Evolutionary conservation across 2,329 filamentous ascomycete genomes (phyloP).

Genomic region (Ophiostoma ulmi): DNA sequence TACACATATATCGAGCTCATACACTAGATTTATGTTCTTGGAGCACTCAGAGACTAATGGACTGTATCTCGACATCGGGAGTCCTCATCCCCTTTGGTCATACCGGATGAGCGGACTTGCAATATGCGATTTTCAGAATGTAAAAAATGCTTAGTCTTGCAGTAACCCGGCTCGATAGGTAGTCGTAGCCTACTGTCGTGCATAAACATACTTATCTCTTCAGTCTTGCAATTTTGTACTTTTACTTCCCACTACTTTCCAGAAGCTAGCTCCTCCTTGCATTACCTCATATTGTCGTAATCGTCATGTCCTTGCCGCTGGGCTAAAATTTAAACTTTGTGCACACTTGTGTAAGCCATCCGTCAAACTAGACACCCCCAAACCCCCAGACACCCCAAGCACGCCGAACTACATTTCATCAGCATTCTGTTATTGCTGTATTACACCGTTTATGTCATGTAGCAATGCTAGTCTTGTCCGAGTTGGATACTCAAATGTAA

Average conservation of each 20-base stretch:
- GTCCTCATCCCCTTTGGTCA: neutral
- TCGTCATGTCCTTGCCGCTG: neutral
- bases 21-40: neutral
- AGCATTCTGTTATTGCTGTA: slow-evolving; percentile 2
- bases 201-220: neutral
- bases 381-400: neutral
- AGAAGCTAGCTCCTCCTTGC: neutral
- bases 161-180: neutral
- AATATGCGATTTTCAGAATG: neutral
- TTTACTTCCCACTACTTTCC: neutral
- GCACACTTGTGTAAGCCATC: neutral
- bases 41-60: neutral
- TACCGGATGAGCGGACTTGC: neutral
- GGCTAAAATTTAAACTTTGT: slow-evolving; percentile 8
- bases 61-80: neutral
- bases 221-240: neutral
- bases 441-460: neutral
- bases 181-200: neutral
- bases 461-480: neutral
- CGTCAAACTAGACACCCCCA: neutral
- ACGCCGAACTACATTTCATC: neutral
- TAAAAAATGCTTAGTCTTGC: neutral
- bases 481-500: neutral
- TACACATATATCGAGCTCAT: neutral
- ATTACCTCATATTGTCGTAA: slow-evolving; percentile 1